These are phyloP conservation scores for Neocatenulostroma microsporum DNA, from an alignment of 2,329 filamentous ascomycete genomes.

Conservation along the genomic window DNA sequence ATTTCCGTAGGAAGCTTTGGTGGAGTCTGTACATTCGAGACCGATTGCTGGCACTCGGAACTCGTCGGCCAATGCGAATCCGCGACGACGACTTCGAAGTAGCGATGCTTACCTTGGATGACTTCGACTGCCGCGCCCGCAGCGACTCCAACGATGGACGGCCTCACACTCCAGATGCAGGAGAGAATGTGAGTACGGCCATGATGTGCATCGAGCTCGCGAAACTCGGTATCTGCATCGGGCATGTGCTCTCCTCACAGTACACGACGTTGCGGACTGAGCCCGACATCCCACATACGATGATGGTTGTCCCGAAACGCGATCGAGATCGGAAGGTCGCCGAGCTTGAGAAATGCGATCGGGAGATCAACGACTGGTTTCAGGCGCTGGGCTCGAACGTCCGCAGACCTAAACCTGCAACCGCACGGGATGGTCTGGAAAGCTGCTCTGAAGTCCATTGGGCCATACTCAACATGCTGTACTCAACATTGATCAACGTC, in stretches of 20 bases:
- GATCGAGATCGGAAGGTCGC: too few relatives aligned
- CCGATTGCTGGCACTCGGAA: slow-evolving; percentile 82
- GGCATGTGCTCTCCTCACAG: slow-evolving; percentile 79
- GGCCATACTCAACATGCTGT: slow-evolving; percentile 79
- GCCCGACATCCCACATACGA: slow-evolving; percentile 62
- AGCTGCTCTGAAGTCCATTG: slow-evolving; percentile 59
- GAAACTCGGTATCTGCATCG: slow-evolving; percentile 81
- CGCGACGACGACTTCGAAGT: slow-evolving; percentile 92
- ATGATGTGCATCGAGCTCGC: slow-evolving; percentile 88
- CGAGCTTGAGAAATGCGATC: slow-evolving; percentile 74
- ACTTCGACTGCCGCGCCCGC: too few relatives aligned
- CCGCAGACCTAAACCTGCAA: too few relatives aligned
- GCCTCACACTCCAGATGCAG: slow-evolving; percentile 60
- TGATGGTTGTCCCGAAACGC: slow-evolving; percentile 90
- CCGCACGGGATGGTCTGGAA: too few relatives aligned
- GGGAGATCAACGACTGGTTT: slow-evolving; percentile 78
- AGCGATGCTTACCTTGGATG: slow-evolving; percentile 73
- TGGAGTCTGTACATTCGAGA: slow-evolving; percentile 97
- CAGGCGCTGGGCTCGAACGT: slow-evolving; percentile 68
- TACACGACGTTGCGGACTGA: slow-evolving; percentile 86
- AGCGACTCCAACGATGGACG: slow-evolving; percentile 52
- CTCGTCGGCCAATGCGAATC: slow-evolving; percentile 85
- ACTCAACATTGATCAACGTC: slow-evolving; percentile 82
- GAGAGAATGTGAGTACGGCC: slow-evolving; percentile 70
- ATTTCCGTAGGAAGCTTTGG: slow-evolving; percentile 79